phyloP scores from a whole-genome alignment of 108 stramenopile genomes.

The Cyclotella sp. region DNA sequence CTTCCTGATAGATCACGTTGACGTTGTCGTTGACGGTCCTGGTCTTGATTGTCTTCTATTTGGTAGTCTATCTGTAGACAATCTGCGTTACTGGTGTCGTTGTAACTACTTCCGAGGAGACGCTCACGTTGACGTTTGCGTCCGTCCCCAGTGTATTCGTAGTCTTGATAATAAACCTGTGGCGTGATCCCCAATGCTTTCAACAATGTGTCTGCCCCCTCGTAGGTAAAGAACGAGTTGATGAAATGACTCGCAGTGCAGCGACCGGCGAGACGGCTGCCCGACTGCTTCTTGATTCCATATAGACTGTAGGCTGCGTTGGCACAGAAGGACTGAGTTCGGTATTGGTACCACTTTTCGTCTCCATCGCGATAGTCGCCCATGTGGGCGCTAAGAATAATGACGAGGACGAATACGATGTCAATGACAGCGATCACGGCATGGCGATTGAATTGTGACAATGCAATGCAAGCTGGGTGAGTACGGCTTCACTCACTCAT shows the following conservation, averaged over 20 bases:
- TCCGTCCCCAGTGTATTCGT: background rate
- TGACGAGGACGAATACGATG: background rate
- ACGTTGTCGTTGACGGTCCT: background rate
- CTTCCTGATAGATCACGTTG: background rate
- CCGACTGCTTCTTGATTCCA: slow-evolving; percentile 30
- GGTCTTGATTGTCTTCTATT: background rate
- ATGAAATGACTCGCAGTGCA: slow-evolving; percentile 55
- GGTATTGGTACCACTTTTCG: slow-evolving; percentile 64
- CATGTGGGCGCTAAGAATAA: background rate
- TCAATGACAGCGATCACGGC: background rate
- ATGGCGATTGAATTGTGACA: background rate
- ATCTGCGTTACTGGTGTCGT: background rate
- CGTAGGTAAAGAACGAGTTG: slow-evolving; percentile 68
- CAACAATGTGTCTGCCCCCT: slow-evolving; percentile 50
- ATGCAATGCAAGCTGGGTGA: background rate
- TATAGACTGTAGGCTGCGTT: slow-evolving; percentile 68
- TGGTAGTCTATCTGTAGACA: background rate
- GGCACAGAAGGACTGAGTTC: slow-evolving; percentile 58
- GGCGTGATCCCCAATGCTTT: slow-evolving; percentile 25
- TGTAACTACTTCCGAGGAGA: background rate
- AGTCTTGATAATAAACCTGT: background rate
- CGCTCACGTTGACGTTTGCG: background rate
- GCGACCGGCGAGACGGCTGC: slow-evolving; percentile 3
- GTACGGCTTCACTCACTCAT: slow-evolving; percentile 22
- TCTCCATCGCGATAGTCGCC: slow-evolving; percentile 29